phyloP scores from a whole-genome alignment of 257 asterid genomes.

The Haberlea rhodopensis region DNA sequence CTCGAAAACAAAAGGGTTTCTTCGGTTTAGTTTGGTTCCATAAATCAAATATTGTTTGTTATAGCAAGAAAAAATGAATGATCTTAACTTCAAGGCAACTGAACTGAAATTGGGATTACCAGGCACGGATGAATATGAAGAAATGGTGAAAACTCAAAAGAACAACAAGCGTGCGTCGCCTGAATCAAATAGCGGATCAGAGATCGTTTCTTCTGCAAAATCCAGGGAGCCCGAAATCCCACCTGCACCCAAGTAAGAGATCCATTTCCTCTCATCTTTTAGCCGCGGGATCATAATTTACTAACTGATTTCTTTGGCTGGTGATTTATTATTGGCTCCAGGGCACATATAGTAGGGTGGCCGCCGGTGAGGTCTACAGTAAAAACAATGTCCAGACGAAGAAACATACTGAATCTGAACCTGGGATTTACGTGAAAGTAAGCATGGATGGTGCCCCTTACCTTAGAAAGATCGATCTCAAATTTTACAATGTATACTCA shows the following conservation, averaged over 20 bases:
- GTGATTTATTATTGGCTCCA: slow-evolving; percentile 23
- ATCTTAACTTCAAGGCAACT: slow-evolving; percentile 49
- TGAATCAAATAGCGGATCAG: slow-evolving; percentile 35
- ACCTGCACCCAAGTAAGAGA: slow-evolving; percentile 55
- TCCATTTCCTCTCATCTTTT: not conserved
- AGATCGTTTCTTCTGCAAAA: slow-evolving; percentile 26
- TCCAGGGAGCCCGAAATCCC: slow-evolving; percentile 32
- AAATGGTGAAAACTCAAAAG: slow-evolving; percentile 18
- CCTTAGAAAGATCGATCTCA: slow-evolving; percentile 75
- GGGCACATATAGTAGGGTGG: slow-evolving; percentile 68
- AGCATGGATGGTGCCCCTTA: slow-evolving; percentile 94
- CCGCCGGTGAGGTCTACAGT: slow-evolving; percentile 69
- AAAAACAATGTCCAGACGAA: slow-evolving; percentile 37
- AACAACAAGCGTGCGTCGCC: slow-evolving; percentile 51
- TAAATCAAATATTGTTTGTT: too few relatives aligned
- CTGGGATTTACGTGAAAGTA: slow-evolving; percentile 69
- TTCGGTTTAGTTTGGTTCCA: not conserved
- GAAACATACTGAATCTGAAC: slow-evolving; percentile 30
- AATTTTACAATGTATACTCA: slow-evolving; percentile 49
- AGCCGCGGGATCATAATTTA: too few relatives aligned
- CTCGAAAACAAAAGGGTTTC: not conserved
- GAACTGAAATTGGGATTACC: slow-evolving; percentile 62
- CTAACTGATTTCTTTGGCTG: too few relatives aligned
- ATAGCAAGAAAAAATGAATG: slow-evolving; percentile 33
- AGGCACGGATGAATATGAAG: slow-evolving; percentile 39